Base-by-base conservation (phyloP, 352 stramenopile species). In the Phytophthora pini region DNA sequence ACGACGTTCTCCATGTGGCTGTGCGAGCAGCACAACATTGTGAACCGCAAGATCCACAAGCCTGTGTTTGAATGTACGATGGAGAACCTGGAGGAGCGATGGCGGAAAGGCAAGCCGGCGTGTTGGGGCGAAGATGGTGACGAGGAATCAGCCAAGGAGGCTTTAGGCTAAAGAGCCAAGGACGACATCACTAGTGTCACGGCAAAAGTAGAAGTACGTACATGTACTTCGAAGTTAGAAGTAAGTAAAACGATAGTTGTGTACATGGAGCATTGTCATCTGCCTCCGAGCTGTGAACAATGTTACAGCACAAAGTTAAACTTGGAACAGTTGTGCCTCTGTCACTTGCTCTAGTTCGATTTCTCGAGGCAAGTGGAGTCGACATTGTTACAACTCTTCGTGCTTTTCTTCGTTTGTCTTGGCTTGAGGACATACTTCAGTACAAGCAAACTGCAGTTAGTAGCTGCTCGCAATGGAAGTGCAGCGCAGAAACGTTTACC, bases 41-140 rank as follows among this genome's bases (percentile, higher is more conserved):
- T 99, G 29, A 99, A 99, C 79, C 86, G 96, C 72, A 99, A 99
- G 76, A 86, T 99, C 52, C 88, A 95, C 58, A 99, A 99, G 70
- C 80, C 88, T 13, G 29, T 90, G 5, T 99, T 99, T 76, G 61
- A 93, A 45, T 99, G 97, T 70, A 90, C 85, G 40, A 93, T 99
- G 60, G 70, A 93, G 27, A 95, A 89, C 24, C 79, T 99, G 15
- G 90, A 99, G 65, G 86, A 98, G 69, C 80, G 97, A 60, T 99
- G 97, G 97, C 79, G 88, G 39, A 98, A 94, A 44, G 97, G 96
- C 4, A 89, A 77, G 10, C 70, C 91, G 2, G 83, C 72, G 24
- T 98, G 91, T 65, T 97, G 89, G 91, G 82, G 82, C 31, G 72
- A 93, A 50, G 69, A 92, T 45, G 65, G 62, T 3, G 67, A 84